Percentiles rank a stretch among this genome's conserved stretches.
Evolutionary conservation across 2,329 filamentous ascomycete genomes (phyloP).

Genomic region (Ambrosiella xylebori): DNA sequence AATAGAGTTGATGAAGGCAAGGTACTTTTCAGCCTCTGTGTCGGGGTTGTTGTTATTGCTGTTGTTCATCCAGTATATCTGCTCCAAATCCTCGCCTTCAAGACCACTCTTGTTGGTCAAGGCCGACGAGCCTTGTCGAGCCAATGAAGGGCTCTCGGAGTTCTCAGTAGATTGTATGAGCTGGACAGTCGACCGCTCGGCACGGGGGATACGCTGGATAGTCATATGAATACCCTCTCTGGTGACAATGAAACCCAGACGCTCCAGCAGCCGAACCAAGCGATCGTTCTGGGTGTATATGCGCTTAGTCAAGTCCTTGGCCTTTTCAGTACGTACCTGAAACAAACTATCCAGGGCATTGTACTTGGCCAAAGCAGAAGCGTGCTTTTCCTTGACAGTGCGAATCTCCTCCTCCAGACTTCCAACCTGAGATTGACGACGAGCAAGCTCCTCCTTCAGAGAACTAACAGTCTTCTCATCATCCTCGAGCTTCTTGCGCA

Average conservation of each 20-base stretch:
- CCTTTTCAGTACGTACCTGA: slow-evolving; percentile 51
- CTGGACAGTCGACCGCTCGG: slow-evolving; percentile 33
- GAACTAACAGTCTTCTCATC: slow-evolving; percentile 54
- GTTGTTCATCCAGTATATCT: slow-evolving; percentile 69
- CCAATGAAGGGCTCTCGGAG: slow-evolving; percentile 35
- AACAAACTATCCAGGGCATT: slow-evolving; percentile 38
- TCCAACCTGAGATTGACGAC: slow-evolving; percentile 58
- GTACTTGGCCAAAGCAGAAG: slow-evolving; percentile 35
- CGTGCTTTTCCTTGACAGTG: slow-evolving; percentile 47
- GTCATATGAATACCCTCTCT: slow-evolving; percentile 56
- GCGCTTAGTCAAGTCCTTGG: slow-evolving; percentile 69
- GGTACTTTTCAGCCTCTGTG: slow-evolving; percentile 53
- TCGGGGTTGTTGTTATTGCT: slow-evolving; percentile 33
- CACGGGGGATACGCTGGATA: slow-evolving; percentile 52
- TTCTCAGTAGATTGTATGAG: slow-evolving; percentile 35
- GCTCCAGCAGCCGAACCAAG: slow-evolving; percentile 66
- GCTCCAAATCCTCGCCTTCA: slow-evolving; percentile 49
- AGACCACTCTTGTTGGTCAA: slow-evolving; percentile 36
- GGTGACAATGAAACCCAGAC: slow-evolving; percentile 67
- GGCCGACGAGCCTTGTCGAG: slow-evolving; percentile 34
- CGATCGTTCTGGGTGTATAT: slow-evolving; percentile 73
- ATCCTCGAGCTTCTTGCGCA: slow-evolving; percentile 58
- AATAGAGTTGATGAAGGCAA: slow-evolving; percentile 54
- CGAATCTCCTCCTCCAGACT: slow-evolving; percentile 60
- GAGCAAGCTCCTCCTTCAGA: slow-evolving; percentile 53